phyloP scores from a whole-genome alignment of 2,329 filamentous ascomycete genomes.

The Fusarium buharicum region DNA sequence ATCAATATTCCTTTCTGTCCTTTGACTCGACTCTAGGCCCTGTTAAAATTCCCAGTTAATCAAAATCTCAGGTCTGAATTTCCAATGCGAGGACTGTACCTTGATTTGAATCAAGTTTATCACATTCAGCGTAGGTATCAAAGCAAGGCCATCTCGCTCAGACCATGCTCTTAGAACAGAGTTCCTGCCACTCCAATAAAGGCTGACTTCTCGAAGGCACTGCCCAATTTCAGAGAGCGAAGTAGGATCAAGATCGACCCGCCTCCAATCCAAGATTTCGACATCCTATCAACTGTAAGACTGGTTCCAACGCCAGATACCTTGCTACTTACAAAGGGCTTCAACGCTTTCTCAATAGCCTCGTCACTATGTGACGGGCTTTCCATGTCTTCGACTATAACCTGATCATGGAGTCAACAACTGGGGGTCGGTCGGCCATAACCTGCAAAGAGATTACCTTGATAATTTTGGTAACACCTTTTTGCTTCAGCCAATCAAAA shows the following conservation, averaged over 20 bases:
- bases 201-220: slow-evolving; percentile 9
- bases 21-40: no score
- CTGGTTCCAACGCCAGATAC: no score
- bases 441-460: background rate
- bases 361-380: slow-evolving; percentile 23
- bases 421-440: no score
- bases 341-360: slow-evolving; percentile 12
- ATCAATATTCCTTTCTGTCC: no score
- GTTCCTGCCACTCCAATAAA: slow-evolving; percentile 27
- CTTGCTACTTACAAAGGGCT: slow-evolving; percentile 2
- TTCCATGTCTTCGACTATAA: slow-evolving; percentile 18
- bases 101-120: slow-evolving; percentile 11
- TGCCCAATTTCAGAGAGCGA: slow-evolving; percentile 1
- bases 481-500: slow-evolving; percentile 8
- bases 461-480: slow-evolving; percentile 1
- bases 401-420: background rate
- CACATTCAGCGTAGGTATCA: background rate
- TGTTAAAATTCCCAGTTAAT: no score
- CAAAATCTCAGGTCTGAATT: no score
- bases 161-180: slow-evolving; percentile 16
- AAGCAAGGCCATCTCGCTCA: slow-evolving; percentile 11
- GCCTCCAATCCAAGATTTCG: no score
- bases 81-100: background rate
- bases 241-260: no score
- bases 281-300: no score